A percentile compares a stretch with the other conserved stretches of the same genome.
phyloP scores from a whole-genome alignment of 2,329 filamentous ascomycete species.

The Tolypocladium nubicola region DNA sequence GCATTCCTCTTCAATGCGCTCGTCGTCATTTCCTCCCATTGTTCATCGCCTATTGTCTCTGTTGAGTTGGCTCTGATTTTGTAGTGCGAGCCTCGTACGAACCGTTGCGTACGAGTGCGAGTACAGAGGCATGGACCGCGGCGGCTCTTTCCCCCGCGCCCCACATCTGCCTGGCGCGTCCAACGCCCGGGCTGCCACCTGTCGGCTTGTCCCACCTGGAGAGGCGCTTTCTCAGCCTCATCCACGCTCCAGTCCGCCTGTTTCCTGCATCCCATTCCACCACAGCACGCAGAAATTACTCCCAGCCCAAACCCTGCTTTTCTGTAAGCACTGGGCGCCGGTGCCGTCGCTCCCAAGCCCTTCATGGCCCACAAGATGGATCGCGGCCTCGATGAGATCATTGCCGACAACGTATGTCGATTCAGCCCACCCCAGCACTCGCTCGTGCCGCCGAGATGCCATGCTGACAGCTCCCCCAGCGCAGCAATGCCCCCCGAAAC shows the following conservation, averaged over 20 bases:
- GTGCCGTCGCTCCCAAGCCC: background rate
- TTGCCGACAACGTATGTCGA: constrained; percentile 34
- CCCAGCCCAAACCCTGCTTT: background rate
- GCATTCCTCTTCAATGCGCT: no score
- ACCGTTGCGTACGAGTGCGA: no score
- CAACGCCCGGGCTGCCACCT: background rate
- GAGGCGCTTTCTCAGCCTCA: background rate
- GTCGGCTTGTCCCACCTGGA: background rate
- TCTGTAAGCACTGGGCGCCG: background rate
- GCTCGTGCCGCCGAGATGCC: background rate
- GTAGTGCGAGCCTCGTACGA: no score
- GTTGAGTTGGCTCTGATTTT: no score
- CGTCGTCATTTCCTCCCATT: no score
- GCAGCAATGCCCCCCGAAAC: constrained; percentile 24
- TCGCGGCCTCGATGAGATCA: constrained; percentile 46
- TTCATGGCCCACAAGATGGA: constrained; percentile 36
- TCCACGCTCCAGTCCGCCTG: background rate
- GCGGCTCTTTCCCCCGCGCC: background rate
- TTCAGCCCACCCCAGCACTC: background rate
- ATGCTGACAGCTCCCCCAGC: constrained; percentile 10
- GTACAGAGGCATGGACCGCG: background rate
- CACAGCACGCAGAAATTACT: background rate
- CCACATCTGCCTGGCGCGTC: background rate
- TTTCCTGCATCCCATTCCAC: background rate
- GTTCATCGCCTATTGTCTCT: no score